A percentile compares a stretch with the other conserved stretches of the same genome.
Evolutionary conservation across 1,284 basidiomycete species (phyloP).

Genomic region (Cutaneotrichosporon spelunceum): DNA sequence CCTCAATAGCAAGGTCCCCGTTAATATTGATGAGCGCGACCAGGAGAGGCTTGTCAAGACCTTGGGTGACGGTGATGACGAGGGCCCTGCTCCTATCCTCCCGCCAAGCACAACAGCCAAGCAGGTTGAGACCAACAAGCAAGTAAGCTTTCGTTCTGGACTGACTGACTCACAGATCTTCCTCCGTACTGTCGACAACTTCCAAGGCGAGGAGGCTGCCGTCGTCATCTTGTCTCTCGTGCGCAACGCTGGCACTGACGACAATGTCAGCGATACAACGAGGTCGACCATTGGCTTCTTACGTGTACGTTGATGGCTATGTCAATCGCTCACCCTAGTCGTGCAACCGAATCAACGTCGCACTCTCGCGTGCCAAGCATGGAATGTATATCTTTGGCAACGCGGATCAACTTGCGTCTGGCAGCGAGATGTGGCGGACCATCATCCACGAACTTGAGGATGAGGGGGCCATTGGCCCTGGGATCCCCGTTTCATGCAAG

Average conservation of each 20-base stretch:
- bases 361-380: conserved; percentile 68
- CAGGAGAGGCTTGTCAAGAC: conserved; percentile 55
- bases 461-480: conserved; percentile 56
- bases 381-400: conserved; percentile 71
- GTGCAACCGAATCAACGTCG: conserved; percentile 56
- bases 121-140: conserved; percentile 56
- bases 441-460: conserved; percentile 60
- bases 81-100: background rate
- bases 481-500: conserved; percentile 61
- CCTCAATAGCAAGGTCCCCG: conserved; percentile 56
- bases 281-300: conserved; percentile 64
- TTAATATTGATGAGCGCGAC: conserved; percentile 68
- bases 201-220: conserved; percentile 58
- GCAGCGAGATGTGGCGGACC: conserved; percentile 58
- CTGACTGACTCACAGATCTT: conserved; percentile 54
- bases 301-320: conserved; percentile 52
- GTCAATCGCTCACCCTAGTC: conserved; percentile 20
- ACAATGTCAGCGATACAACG: background rate
- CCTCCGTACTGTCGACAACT: conserved; percentile 70
- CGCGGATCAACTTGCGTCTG: conserved; percentile 40
- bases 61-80: background rate
- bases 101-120: conserved; percentile 46
- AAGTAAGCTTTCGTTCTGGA: background rate
- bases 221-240: conserved; percentile 69
- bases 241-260: conserved; percentile 47